A percentile compares a stretch with the other conserved stretches of the same genome.
phyloP scores from a whole-genome alignment of 108 stramenopile species.

The Craspedostauros australis region DNA sequence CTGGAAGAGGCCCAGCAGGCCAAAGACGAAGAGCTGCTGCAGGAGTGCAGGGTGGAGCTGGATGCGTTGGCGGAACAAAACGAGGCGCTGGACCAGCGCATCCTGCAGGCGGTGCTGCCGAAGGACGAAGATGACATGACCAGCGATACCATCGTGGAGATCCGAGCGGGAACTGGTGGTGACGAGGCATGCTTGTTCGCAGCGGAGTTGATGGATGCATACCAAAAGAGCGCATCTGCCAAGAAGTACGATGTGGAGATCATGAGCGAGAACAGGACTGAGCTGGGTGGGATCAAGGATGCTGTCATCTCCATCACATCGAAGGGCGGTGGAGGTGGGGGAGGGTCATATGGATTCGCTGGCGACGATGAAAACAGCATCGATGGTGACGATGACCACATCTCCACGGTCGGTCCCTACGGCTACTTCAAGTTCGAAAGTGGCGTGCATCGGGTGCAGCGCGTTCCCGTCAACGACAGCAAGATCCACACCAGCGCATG shows the following conservation, averaged over 20 bases:
- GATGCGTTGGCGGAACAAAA: constrained; percentile 30
- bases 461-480: constrained; percentile 91
- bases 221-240: constrained; percentile 68
- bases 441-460: constrained; percentile 97
- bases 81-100: constrained; percentile 29
- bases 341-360: neutral
- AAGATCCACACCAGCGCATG: constrained; percentile 93
- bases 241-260: constrained; percentile 64
- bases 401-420: constrained; percentile 62
- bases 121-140: constrained; percentile 63
- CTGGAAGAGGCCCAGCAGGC: constrained; percentile 34
- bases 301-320: constrained; percentile 49
- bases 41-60: constrained; percentile 50
- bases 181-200: constrained; percentile 95
- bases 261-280: constrained; percentile 54
- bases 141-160: constrained; percentile 88
- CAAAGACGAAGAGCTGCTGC: constrained; percentile 37
- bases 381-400: constrained; percentile 17
- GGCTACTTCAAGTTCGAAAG: constrained; percentile 88
- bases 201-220: constrained; percentile 74
- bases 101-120: constrained; percentile 57
- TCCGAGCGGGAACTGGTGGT: constrained; percentile 94
- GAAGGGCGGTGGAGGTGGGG: constrained; percentile 26
- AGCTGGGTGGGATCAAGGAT: constrained; percentile 76
- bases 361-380: constrained; percentile 14